These are phyloP conservation scores for Leptographium wingfieldii DNA, from an alignment of 2,329 filamentous ascomycete species.

Conservation along the genomic window DNA sequence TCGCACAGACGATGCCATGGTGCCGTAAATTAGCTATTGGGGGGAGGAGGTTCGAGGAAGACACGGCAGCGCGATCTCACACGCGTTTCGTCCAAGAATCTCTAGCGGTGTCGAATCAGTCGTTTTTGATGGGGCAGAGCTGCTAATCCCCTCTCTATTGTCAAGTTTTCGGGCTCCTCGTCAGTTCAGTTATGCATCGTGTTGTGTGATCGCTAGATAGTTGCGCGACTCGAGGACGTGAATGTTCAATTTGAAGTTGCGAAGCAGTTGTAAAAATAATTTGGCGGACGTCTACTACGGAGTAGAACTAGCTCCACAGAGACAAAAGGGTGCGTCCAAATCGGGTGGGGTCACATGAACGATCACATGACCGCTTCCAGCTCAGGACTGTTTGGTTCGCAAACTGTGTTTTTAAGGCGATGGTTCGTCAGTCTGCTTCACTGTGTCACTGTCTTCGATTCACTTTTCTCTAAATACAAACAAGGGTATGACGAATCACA, in stretches of 20 bases:
- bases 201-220: not conserved
- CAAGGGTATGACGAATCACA: no score
- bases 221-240: not conserved
- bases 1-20: slow-evolving; percentile 27
- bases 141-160: not conserved
- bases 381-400: not conserved
- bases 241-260: not conserved
- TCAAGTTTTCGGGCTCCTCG: not conserved
- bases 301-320: not conserved
- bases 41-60: no score
- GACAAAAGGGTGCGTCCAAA: not conserved
- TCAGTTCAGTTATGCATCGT: not conserved
- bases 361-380: not conserved
- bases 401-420: no score
- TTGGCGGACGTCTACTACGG: not conserved
- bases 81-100: not conserved
- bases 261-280: not conserved
- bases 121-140: not conserved
- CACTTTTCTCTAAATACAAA: no score
- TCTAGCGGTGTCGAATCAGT: not conserved
- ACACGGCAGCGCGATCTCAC: not conserved
- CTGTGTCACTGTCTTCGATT: no score
- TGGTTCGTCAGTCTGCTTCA: no score
- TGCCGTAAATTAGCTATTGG: not conserved
- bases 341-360: not conserved